These are phyloP conservation scores for Starmera dryadoides DNA, from an alignment of 805 yeast genomes.

Conservation along the genomic window DNA sequence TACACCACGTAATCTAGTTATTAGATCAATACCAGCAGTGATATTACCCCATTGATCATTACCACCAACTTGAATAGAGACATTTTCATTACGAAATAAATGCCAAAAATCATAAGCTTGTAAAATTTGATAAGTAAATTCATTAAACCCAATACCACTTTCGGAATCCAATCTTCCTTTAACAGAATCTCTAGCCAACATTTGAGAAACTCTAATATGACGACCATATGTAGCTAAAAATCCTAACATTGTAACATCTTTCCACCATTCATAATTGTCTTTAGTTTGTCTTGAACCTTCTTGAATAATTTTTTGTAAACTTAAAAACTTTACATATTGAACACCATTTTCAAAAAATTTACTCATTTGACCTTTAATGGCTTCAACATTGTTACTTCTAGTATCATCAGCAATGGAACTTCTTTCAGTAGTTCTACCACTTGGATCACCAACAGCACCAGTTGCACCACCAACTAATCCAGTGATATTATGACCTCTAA, in stretches of 20 bases:
- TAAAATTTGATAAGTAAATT: constrained; percentile 84
- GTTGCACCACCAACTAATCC: constrained; percentile 94
- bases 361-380: constrained; percentile 56
- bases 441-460: constrained; percentile 94
- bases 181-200: constrained; percentile 86
- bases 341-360: constrained; percentile 55
- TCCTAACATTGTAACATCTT: constrained; percentile 62
- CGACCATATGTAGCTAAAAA: constrained; percentile 74
- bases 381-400: constrained; percentile 47
- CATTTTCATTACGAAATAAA: constrained; percentile 49
- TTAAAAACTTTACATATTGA: constrained; percentile 42
- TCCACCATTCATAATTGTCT: constrained; percentile 87
- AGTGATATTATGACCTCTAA: constrained; percentile 79
- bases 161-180: constrained; percentile 62
- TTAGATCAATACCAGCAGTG: constrained; percentile 89
- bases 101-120: constrained; percentile 95
- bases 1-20: constrained; percentile 44
- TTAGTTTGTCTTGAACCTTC: constrained; percentile 35
- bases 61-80: constrained; percentile 84
- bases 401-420: constrained; percentile 42
- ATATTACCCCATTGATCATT: constrained; percentile 98
- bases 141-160: constrained; percentile 85
- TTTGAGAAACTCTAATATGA: constrained; percentile 72
- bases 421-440: constrained; percentile 82
- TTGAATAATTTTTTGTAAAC: constrained; percentile 22